Base-by-base conservation (phyloP, 345 rosid genomes). In the Eucalyptus marginata region DNA sequence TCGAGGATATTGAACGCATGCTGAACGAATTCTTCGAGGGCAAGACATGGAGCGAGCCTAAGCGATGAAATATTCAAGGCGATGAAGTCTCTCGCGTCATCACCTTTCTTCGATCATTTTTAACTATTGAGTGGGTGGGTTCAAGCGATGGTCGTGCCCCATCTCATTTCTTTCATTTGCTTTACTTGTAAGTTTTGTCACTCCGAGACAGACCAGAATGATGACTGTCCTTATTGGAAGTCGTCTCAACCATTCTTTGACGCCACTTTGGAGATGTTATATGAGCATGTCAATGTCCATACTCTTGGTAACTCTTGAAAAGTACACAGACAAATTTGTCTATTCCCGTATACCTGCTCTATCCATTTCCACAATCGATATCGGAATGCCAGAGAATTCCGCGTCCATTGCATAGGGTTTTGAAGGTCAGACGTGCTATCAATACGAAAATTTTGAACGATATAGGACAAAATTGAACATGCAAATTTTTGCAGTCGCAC, bases 11-110 rank as follows among this genome's bases (percentile, higher is more conserved):
- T 31, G 99, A 98, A 86, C 93, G 93, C 47, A 98, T 97, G 99
- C 93, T 98, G 90, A 94, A 93, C 79, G 99, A 98, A 87, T 96
- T 98, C 94, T 98, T 98, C 36, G 99, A 97, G 89, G 96, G 97
- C 89, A 97, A 97, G 93, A 95, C 97, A 33, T 95, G 95, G 96
- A 94, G 92, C 49, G 99, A 98, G 86, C 98, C 93, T 76, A 97
- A 93, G 91, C 92, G 98, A 92, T 96, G 91, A 93, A 88, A 68
- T 40, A 44, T 11, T 20, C 8, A 8, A 47, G 40, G 83, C 29
- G 14, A 40, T 40, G 83, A 40, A 36, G 83, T 9, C 84, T 71
- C 46, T 7, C 15, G 14, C 84, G 33, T 87, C 44, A 49, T 51
- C 46, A 31, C 7, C 8, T 24, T 76, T 76, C 47, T 40, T 76